Conservation (phyloP, 78 protist genomes). For the Polysphondylium violaceum region DNA sequence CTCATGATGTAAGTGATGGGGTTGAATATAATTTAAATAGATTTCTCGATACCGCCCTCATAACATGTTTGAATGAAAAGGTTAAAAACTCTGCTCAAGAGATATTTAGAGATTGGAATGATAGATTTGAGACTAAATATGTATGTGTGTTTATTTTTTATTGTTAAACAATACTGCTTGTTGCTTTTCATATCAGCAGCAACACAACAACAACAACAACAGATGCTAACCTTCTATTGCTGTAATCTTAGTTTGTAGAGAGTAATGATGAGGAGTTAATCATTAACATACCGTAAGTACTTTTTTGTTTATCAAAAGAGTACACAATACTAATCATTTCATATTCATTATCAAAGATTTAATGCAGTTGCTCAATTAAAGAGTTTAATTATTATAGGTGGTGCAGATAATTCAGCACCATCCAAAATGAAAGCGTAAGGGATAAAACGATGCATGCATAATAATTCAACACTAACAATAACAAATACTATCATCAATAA, state of each 20-base stretch:
- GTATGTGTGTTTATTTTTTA: neutral
- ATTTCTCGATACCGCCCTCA: conserved; percentile 48
- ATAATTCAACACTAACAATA: no score
- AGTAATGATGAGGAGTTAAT: conserved; percentile 78
- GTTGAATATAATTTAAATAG: conserved; percentile 49
- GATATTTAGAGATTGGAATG: conserved; percentile 74
- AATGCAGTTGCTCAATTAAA: conserved; percentile 60
- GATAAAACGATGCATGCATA: neutral
- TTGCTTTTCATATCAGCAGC: no score
- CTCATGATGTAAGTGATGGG: conserved; percentile 49
- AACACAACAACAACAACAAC: no score
- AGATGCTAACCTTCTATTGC: no score
- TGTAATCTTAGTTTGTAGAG: conserved; percentile 45
- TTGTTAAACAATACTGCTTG: no score
- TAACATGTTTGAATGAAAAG: conserved; percentile 78
- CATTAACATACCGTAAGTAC: conserved; percentile 78
- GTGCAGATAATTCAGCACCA: conserved; percentile 65
- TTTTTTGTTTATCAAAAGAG: neutral
- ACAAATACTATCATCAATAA: no score
- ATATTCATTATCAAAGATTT: conserved; percentile 12
- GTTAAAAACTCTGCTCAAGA: conserved; percentile 57
- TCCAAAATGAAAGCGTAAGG: conserved; percentile 72
- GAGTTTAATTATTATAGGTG: conserved; percentile 79
- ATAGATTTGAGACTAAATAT: conserved; percentile 43
- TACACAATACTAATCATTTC: neutral